These are phyloP conservation scores for Schizopora paradoxa DNA, from an alignment of 1,284 basidiomycete genomes.

Conservation along the genomic window DNA sequence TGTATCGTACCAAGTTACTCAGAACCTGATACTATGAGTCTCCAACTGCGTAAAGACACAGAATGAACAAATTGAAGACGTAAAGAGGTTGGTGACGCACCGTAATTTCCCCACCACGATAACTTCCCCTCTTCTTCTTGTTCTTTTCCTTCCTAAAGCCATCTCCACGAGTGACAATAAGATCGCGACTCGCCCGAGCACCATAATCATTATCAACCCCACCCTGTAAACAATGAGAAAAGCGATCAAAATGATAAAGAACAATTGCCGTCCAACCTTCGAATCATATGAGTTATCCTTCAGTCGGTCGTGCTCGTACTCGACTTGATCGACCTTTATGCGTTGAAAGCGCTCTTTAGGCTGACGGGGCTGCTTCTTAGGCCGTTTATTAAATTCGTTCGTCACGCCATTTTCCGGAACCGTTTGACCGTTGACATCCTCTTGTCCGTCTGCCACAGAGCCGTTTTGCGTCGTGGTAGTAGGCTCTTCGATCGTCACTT, in stretches of 20 bases:
- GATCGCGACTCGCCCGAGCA: conserved; percentile 76
- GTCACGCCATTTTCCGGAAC: conserved; percentile 5
- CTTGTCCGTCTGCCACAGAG: not conserved
- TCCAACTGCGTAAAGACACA: conserved; percentile 48
- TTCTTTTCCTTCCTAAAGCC: conserved; percentile 99
- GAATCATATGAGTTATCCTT: conserved; percentile 82
- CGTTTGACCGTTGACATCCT: conserved; percentile 11
- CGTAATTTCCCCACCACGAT: conserved; percentile 88
- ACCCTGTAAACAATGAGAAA: conserved; percentile 36
- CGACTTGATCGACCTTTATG: conserved; percentile 67
- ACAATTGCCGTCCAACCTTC: conserved; percentile 66
- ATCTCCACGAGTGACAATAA: conserved; percentile 90
- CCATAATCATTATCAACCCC: conserved; percentile 80
- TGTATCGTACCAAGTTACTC: too few species aligned
- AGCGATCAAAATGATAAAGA: conserved; percentile 15
- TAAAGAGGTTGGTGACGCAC: conserved; percentile 38
- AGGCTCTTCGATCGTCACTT: conserved; percentile 9
- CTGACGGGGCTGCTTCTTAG: conserved; percentile 36
- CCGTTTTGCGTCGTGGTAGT: not conserved
- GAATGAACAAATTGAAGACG: conserved; percentile 5
- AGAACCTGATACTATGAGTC: conserved; percentile 85
- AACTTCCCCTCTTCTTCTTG: conserved; percentile 96
- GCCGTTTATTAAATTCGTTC: conserved; percentile 18
- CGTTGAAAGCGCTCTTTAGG: conserved; percentile 72
- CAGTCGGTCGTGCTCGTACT: conserved; percentile 51